Evolutionary conservation across 495 filamentous ascomycete species (phyloP).

Genomic region (Aspergillus cavernicola): DNA sequence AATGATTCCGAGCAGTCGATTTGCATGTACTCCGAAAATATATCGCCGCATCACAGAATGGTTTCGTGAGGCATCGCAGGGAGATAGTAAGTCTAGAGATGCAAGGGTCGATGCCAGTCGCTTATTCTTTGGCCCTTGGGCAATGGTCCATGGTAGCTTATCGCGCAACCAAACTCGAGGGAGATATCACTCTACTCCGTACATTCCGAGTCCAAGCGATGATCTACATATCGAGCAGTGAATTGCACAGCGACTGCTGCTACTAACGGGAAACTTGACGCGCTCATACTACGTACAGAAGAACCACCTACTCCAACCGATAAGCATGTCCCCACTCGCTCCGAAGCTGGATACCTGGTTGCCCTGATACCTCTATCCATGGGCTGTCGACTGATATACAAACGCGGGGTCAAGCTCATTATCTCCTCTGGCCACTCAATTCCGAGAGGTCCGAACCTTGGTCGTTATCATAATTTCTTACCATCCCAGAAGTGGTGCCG

Average conservation of each 20-base stretch:
- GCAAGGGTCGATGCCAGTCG: too few species aligned
- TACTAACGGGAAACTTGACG: too few species aligned
- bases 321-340: constrained; percentile 2
- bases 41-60: too few species aligned
- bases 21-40: background rate
- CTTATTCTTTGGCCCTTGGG: too few species aligned
- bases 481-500: background rate
- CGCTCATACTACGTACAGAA: background rate
- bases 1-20: constrained; percentile 3
- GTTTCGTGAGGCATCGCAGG: too few species aligned
- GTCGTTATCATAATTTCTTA: background rate
- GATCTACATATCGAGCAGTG: background rate
- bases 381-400: background rate
- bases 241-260: background rate
- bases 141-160: too few species aligned
- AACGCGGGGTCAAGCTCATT: constrained; percentile 1
- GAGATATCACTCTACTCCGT: too few species aligned
- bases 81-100: too few species aligned
- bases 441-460: too few species aligned
- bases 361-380: background rate
- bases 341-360: background rate
- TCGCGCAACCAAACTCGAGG: too few species aligned
- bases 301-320: constrained; percentile 2
- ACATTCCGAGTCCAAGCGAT: background rate
- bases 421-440: too few species aligned